Conservation (phyloP, 2,329 filamentous ascomycete species). For the Tolypocladium guangdongense region DNA sequence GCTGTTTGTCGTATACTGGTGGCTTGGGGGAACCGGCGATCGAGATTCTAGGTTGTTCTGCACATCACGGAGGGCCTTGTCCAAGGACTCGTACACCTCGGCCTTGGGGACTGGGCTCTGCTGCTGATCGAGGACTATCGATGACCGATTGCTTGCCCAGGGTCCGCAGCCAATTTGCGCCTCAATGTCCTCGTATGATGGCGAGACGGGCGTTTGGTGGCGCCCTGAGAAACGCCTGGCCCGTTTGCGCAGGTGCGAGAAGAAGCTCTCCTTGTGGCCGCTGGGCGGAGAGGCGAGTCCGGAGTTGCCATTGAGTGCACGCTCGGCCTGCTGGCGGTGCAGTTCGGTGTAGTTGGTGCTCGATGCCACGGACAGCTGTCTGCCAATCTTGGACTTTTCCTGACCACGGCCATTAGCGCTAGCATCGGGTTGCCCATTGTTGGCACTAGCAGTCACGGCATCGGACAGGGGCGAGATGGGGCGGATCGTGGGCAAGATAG, state of each 20-base stretch:
- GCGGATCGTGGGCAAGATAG: conserved; percentile 86
- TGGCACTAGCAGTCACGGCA: conserved; percentile 81
- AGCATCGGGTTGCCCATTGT: conserved; percentile 46
- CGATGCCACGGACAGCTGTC: conserved; percentile 86
- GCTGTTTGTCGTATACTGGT: conserved; percentile 35
- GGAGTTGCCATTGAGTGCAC: conserved; percentile 72
- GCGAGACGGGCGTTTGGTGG: conserved; percentile 71
- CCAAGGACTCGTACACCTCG: conserved; percentile 48
- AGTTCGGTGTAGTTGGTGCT: conserved; percentile 85
- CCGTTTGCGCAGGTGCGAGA: conserved; percentile 90
- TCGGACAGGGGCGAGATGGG: conserved; percentile 96
- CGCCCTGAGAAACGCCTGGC: conserved; percentile 86
- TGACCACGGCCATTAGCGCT: conserved; percentile 31
- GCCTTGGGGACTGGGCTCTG: conserved; percentile 38
- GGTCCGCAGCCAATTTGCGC: conserved; percentile 86
- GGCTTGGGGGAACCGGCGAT: conserved; percentile 39
- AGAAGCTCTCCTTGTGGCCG: conserved; percentile 90
- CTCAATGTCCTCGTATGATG: conserved; percentile 76
- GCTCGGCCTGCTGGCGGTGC: conserved; percentile 83
- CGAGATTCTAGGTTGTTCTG: conserved; percentile 38
- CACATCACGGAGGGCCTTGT: conserved; percentile 44
- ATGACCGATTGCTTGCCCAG: conserved; percentile 79
- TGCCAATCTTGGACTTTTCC: conserved; percentile 73
- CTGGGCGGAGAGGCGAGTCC: conserved; percentile 66
- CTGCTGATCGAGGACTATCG: conserved; percentile 61